Base-by-base conservation (phyloP, 768 basidiomycete genomes). In the Lactarius pseudohatsudake region DNA sequence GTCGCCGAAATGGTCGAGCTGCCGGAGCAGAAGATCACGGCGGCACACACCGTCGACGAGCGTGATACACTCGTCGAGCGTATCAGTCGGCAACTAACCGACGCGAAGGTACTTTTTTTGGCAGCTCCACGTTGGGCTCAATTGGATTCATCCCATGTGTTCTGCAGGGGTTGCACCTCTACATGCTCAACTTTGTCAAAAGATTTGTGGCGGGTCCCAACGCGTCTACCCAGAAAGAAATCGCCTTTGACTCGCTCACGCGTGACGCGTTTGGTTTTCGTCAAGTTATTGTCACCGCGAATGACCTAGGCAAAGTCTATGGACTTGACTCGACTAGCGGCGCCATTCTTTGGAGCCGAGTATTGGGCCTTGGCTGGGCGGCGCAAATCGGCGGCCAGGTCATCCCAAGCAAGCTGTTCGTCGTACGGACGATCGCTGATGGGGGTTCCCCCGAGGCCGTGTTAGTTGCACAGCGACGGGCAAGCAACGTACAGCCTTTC, bases 191-290 rank as follows among this genome's bases (percentile, higher is more conserved):
- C 65, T 94, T 96, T 72, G 78, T 80, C 41, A 81, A 80, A 61
- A 88, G 94, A 28, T 92, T 94, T 75, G 82, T 84, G 2, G 87
- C 87, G 0, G 87, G 88, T 22, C 85, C 85, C 0, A 88, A 86
- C 70, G 84, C 81, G 3, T 82, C 86, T 1, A 79, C 81, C 4
- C 67, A 76, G 34, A 70, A 76, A 26, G 72, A 79, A 9, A 74
- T 79, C 28, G 74, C 76, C 18, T 68, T 73, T 38, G 79, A 78
- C 28, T 65, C 77, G 0, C 79, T 88, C 0, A 78, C 80, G 65
- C 85, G 92, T 5, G 94, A 96, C 72, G 76, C 87, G 0, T 96
- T 96, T 74, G 94, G 94, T 0, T 93, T 97, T 77, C 82, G 89
- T 43, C 92, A 97, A 73, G 75, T 97, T 34, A 84, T 96, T 55